Evolutionary conservation across 78 protist species (phyloP).

Genomic region (Dictyostelium capitatum): DNA sequence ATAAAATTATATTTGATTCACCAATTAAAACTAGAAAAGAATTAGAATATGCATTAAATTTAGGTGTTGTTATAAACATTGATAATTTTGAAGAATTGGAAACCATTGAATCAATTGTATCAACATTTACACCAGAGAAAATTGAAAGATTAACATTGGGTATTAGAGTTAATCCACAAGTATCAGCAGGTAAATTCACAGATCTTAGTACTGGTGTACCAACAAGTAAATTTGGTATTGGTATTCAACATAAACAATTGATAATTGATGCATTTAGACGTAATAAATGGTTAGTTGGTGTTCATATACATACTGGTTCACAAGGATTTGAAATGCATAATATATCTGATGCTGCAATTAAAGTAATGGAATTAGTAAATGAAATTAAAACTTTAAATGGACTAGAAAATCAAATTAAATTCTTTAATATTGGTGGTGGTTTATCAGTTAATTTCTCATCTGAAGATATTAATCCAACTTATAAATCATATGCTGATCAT

Average conservation of each 20-base stretch:
- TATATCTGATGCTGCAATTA: conserved; percentile 5
- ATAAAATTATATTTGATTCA: conserved; percentile 73
- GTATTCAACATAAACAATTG: conserved; percentile 34
- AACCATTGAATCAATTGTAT: conserved; percentile 32
- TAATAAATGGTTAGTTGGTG: conserved; percentile 29
- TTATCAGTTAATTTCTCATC: conserved; percentile 58
- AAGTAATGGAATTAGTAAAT: conserved; percentile 25
- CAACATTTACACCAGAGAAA: background rate
- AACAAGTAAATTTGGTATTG: conserved; percentile 76
- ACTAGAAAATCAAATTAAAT: conserved; percentile 26
- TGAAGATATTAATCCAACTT: conserved; percentile 53
- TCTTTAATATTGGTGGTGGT: conserved; percentile 74
- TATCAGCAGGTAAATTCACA: conserved; percentile 45
- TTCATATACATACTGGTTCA: conserved; percentile 72
- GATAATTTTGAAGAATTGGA: conserved; percentile 75
- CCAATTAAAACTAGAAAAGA: conserved; percentile 63
- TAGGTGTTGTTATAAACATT: conserved; percentile 47
- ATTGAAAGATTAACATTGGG: conserved; percentile 1
- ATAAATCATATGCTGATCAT: conserved; percentile 25
- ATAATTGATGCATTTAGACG: conserved; percentile 8
- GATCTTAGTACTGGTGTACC: conserved; percentile 80
- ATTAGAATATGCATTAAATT: conserved; percentile 70
- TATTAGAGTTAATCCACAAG: conserved; percentile 73
- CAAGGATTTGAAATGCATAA: conserved; percentile 72
- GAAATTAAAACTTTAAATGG: conserved; percentile 11